Percentiles rank a stretch among this genome's conserved stretches.
Conservation (phyloP, 2,329 filamentous ascomycete genomes). For the Penicillium janthinellum region DNA sequence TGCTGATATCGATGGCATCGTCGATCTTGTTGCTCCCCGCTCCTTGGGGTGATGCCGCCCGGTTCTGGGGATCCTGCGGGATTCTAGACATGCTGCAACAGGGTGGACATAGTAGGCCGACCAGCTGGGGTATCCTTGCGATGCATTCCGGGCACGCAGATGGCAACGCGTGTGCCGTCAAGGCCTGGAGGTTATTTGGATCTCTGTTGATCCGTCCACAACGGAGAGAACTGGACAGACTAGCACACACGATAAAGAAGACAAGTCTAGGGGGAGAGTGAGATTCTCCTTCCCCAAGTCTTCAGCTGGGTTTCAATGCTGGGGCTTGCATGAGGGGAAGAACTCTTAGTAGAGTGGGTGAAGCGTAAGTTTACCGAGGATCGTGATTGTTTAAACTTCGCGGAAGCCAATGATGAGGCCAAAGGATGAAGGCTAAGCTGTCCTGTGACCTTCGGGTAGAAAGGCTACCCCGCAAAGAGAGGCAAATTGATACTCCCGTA, state of each 20-base stretch:
- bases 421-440: neutral
- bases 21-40: neutral
- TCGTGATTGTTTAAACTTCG: neutral
- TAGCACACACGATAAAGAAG: neutral
- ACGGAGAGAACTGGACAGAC: neutral
- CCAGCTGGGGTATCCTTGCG: neutral
- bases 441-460: neutral
- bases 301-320: neutral
- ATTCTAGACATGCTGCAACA: neutral
- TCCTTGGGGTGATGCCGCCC: neutral
- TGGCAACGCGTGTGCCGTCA: neutral
- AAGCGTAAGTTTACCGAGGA: neutral
- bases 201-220: no score
- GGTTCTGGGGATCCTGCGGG: neutral
- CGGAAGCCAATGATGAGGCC: neutral
- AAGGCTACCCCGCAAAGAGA: neutral
- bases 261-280: no score
- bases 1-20: neutral
- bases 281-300: neutral
- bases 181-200: neutral
- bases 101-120: neutral
- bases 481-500: neutral
- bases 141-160: neutral
- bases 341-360: neutral
- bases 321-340: neutral